A percentile compares a stretch with the other conserved stretches of the same genome.
Conservation (phyloP, 768 basidiomycete genomes). For the Kondoa malvinella region DNA sequence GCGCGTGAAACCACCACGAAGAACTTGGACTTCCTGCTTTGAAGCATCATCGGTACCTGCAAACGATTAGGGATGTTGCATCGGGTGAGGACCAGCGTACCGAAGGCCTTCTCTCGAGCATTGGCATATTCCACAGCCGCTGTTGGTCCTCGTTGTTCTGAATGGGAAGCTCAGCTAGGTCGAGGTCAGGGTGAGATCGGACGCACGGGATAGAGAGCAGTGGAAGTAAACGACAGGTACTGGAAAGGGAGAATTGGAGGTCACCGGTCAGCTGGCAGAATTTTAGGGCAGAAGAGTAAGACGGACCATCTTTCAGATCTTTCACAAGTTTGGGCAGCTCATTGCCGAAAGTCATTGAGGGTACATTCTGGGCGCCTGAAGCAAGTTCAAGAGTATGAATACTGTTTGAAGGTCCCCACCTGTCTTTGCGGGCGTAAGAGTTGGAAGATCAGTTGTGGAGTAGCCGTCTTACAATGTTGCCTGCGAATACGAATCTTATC, state of each 20-base stretch:
- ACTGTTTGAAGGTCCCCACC: neutral
- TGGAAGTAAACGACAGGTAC: constrained; percentile 18
- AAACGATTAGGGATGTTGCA: neutral
- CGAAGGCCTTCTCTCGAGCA: neutral
- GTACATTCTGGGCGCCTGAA: neutral
- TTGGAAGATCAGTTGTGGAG: neutral
- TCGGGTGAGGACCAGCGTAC: neutral
- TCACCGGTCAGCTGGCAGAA: neutral
- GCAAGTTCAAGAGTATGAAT: neutral
- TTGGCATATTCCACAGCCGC: constrained; percentile 10
- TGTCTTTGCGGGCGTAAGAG: neutral
- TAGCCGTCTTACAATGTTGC: neutral
- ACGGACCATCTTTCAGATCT: constrained; percentile 8
- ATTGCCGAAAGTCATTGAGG: neutral
- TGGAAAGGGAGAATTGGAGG: constrained; percentile 3
- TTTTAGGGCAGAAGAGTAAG: neutral
- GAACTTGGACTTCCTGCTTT: constrained; percentile 16
- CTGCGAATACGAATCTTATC: neutral
- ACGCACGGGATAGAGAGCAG: constrained; percentile 17
- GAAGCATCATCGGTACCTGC: neutral
- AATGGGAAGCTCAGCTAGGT: neutral
- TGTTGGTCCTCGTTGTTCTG: constrained; percentile 17
- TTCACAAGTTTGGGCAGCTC: constrained; percentile 7
- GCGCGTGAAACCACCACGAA: constrained; percentile 15
- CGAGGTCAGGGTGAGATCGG: neutral